Base-by-base conservation (phyloP, 2,329 filamentous ascomycete species). In the Colletotrichum sp. region DNA sequence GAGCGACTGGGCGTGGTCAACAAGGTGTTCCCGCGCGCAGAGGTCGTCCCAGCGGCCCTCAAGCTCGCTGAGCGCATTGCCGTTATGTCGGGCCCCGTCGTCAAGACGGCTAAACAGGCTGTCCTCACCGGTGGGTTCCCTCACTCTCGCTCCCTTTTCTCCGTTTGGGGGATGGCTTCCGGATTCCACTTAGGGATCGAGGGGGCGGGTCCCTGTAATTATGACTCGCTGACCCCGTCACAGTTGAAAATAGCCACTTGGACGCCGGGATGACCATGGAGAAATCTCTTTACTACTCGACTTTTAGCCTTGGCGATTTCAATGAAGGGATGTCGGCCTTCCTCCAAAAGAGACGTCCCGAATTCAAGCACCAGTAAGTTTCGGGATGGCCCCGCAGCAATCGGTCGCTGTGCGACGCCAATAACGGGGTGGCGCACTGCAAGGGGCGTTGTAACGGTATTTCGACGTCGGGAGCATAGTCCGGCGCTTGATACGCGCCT, bases 31-130 rank as follows among this genome's bases (percentile, higher is more conserved):
- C 72, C 82, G 6, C 75, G 79, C 6, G 82, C 83, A 16, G 74
- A 81, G 25, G 84, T 88, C 1, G 77, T 87, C 2, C 79, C 83
- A 6, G 83, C 85, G 70, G 82, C 87, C 12, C 75, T 85, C 48
- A 80, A 81, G 39, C 79, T 85, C 13, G 87, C 87, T 8, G 79
- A 79, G 57, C 82, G 80, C 63, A 84, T 88, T 64, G 86, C 87
- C 15, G 78, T 79, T 11, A 83, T 85, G 70, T 86, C 85, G 4
- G 82, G 80, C 48, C 83, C 86, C 25, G 86, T 86, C 13, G 78
- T 86, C 34, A 80, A 82, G 72, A 79, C 86, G 68, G 87, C 85
- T 12, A 88, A 88, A 79, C 82, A 87, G 77, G 86, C 87, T 6
- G 81, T 89, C 13, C 80, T 85, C 36, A 83, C 83, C 34, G 84